Percentiles rank a stretch among this genome's conserved stretches.
These are phyloP conservation scores for Malus sieversii DNA, from an alignment of 306 rosid species.

Conservation along the genomic window DNA sequence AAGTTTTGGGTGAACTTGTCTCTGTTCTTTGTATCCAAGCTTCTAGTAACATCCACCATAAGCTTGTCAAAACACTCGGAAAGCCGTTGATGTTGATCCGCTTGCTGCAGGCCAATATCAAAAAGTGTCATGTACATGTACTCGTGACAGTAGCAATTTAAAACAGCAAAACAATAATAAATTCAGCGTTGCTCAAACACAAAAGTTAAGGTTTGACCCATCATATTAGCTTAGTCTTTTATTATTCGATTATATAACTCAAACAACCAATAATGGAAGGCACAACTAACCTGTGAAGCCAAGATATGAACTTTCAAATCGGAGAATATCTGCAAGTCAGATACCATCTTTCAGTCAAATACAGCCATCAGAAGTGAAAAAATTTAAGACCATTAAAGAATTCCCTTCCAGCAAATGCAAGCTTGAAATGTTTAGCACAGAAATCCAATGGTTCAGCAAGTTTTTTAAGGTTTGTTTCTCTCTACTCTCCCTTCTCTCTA, in stretches of 20 bases:
- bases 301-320: constrained; percentile 48
- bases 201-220: not conserved
- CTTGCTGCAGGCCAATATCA: constrained; percentile 32
- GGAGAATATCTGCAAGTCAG: constrained; percentile 41
- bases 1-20: constrained; percentile 59
- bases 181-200: not conserved
- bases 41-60: constrained; percentile 54
- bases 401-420: not conserved
- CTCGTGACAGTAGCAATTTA: not conserved
- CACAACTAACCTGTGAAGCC: constrained; percentile 44
- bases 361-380: not conserved
- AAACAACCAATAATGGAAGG: not conserved
- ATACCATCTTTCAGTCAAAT: constrained; percentile 3
- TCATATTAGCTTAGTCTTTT: not conserved
- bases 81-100: constrained; percentile 50
- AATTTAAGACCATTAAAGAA: not conserved
- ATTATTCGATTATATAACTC: not conserved
- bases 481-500: not conserved
- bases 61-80: constrained; percentile 50
- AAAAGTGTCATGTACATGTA: not conserved
- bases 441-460: not conserved
- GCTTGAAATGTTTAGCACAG: not conserved
- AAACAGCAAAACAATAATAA: not conserved
- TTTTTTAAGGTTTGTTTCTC: not conserved
- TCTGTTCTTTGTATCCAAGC: constrained; percentile 55